These are phyloP conservation scores for Cladosporium colombiae DNA, from an alignment of 2,329 filamentous ascomycete species.

Conservation along the genomic window DNA sequence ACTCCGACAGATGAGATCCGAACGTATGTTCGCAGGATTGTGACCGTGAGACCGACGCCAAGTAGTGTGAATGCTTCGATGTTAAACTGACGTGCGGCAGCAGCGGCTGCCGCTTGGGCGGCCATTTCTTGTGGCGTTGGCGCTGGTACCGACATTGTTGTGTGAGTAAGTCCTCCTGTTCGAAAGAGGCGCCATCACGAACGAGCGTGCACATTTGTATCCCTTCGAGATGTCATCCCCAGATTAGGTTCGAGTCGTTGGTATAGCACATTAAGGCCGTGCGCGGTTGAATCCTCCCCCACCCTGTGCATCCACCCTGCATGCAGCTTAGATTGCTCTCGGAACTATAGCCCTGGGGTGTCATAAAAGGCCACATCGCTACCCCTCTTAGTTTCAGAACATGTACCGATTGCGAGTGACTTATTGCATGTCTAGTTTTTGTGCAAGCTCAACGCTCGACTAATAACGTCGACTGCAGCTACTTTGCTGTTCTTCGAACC, in stretches of 20 bases:
- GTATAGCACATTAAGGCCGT: slow-evolving; percentile 7
- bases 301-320: not conserved
- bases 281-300: not conserved
- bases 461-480: not conserved
- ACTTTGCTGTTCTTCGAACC: not conserved
- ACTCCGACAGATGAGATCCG: not conserved
- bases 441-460: not conserved
- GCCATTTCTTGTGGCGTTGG: slow-evolving; percentile 9
- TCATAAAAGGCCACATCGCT: not conserved
- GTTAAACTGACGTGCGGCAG: slow-evolving; percentile 8
- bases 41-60: slow-evolving; percentile 8
- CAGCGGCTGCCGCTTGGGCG: slow-evolving; percentile 8
- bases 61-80: slow-evolving; percentile 19
- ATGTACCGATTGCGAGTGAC: not conserved
- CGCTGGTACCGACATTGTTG: slow-evolving; percentile 17
- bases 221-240: not conserved
- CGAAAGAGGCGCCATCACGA: not conserved
- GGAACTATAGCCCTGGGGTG: not conserved
- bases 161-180: not conserved
- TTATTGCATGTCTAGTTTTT: not conserved
- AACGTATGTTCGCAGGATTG: slow-evolving; percentile 4
- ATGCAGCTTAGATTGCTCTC: not conserved
- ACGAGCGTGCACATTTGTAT: not conserved
- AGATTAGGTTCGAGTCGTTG: not conserved
- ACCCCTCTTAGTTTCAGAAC: not conserved